These are phyloP conservation scores for Trichoderma harzianum DNA, from an alignment of 2,329 filamentous ascomycete genomes.

Conservation along the genomic window DNA sequence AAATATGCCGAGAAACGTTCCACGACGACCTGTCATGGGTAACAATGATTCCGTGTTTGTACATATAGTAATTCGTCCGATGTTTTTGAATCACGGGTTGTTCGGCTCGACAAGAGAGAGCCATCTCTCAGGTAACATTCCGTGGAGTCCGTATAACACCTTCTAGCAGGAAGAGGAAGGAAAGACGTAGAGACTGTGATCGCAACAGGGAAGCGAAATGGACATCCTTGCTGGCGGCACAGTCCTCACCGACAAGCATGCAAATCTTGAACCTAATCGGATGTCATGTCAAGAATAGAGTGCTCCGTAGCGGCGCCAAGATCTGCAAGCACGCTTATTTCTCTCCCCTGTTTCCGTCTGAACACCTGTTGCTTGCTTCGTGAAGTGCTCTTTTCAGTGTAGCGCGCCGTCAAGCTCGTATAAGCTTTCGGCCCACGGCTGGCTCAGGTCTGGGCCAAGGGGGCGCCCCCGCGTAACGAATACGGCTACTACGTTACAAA, in stretches of 20 bases:
- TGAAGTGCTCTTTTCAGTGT: neutral
- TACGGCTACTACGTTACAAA: conserved; percentile 7
- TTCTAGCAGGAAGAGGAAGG: neutral
- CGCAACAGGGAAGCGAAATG: neutral
- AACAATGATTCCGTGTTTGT: neutral
- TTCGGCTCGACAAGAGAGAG: neutral
- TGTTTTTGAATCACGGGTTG: neutral
- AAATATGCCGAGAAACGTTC: neutral
- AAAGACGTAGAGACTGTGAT: too few species aligned
- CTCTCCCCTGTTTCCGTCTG: neutral
- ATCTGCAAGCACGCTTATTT: neutral
- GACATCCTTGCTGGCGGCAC: neutral
- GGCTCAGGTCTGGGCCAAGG: neutral
- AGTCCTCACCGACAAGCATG: neutral
- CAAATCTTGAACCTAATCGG: neutral
- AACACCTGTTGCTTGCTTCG: neutral
- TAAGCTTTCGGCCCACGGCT: neutral
- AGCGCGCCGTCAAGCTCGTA: neutral
- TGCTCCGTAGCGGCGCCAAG: neutral
- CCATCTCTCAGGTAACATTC: neutral
- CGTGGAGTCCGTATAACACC: neutral
- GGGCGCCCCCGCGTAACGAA: neutral
- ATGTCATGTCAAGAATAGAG: neutral
- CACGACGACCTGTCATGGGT: neutral
- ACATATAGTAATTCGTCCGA: neutral